Conservation (phyloP, 2,329 filamentous ascomycete genomes). For the Xylariaceae sp. region DNA sequence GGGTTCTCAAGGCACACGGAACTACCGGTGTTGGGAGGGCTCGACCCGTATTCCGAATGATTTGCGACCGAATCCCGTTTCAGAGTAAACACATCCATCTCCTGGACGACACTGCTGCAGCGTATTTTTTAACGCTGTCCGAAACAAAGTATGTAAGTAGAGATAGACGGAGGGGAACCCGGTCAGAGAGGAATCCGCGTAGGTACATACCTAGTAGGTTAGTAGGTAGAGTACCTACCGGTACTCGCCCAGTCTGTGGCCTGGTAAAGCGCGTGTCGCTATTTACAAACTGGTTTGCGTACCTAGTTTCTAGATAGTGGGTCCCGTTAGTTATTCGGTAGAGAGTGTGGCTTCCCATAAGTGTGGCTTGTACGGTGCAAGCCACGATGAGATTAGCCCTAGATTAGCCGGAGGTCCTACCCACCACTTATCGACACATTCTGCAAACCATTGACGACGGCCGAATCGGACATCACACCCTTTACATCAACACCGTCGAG, state of each 20-base stretch:
- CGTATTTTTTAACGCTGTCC: neutral
- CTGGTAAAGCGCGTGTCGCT: no score
- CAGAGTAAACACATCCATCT: constrained; percentile 13
- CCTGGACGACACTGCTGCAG: neutral
- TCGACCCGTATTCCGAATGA: constrained; percentile 23
- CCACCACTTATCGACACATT: constrained; percentile 13
- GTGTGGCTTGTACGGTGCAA: constrained; percentile 2
- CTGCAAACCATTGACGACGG: constrained; percentile 14
- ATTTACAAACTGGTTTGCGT: no score
- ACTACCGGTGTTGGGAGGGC: no score
- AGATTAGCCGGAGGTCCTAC: constrained; percentile 18
- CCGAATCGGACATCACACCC: constrained; percentile 12
- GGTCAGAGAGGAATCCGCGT: no score
- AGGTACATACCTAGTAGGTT: no score
- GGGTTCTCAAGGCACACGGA: no score
- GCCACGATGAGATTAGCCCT: constrained; percentile 17
- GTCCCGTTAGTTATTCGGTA: no score
- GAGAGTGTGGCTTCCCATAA: neutral
- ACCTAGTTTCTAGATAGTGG: no score
- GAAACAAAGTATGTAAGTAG: neutral
- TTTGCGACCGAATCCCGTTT: constrained; percentile 31
- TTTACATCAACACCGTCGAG: constrained; percentile 15
- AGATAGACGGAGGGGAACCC: neutral
- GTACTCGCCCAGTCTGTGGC: no score
- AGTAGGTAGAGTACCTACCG: no score